A percentile compares a stretch with the other conserved stretches of the same genome.
These are phyloP conservation scores for Orbilia ellipsospora DNA, from an alignment of 2,329 filamentous ascomycete species.

Conservation along the genomic window DNA sequence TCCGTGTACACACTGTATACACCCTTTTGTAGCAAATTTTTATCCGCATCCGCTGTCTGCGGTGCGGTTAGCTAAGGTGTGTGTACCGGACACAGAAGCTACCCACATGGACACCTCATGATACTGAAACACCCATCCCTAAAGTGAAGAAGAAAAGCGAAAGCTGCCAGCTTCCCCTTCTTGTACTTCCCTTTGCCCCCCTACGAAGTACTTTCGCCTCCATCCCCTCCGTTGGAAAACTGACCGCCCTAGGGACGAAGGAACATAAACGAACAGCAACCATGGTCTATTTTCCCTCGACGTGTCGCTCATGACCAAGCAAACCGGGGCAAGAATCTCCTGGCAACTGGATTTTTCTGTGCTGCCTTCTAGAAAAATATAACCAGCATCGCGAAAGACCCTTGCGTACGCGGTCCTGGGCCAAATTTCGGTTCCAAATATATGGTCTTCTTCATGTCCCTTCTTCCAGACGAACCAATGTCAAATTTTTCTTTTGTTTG, in stretches of 20 bases:
- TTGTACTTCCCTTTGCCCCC: neutral
- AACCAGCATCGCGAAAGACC: neutral
- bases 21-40: too few species aligned
- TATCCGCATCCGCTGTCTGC: too few species aligned
- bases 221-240: slow-evolving; percentile 1
- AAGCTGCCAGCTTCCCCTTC: neutral
- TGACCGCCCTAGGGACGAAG: slow-evolving; percentile 1
- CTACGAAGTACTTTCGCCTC: slow-evolving; percentile 15
- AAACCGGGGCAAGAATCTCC: too few species aligned
- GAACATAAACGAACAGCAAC: too few species aligned
- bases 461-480: slow-evolving; percentile 10
- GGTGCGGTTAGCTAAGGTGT: neutral
- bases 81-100: slow-evolving; percentile 5
- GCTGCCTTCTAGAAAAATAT: slow-evolving; percentile 38
- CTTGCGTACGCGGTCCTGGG: slow-evolving; percentile 14
- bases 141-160: slow-evolving; percentile 3
- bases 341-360: too few species aligned
- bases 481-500: slow-evolving; percentile 45
- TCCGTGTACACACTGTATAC: too few species aligned
- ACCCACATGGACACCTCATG: slow-evolving; percentile 38
- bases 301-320: slow-evolving; percentile 25
- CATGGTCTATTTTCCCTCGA: slow-evolving; percentile 8
- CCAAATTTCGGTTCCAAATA: slow-evolving; percentile 53
- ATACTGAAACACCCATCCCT: slow-evolving; percentile 37
- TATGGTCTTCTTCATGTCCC: slow-evolving; percentile 11